Base-by-base conservation (phyloP, 116 monocot genomes). In the Posidonia oceanica region DNA sequence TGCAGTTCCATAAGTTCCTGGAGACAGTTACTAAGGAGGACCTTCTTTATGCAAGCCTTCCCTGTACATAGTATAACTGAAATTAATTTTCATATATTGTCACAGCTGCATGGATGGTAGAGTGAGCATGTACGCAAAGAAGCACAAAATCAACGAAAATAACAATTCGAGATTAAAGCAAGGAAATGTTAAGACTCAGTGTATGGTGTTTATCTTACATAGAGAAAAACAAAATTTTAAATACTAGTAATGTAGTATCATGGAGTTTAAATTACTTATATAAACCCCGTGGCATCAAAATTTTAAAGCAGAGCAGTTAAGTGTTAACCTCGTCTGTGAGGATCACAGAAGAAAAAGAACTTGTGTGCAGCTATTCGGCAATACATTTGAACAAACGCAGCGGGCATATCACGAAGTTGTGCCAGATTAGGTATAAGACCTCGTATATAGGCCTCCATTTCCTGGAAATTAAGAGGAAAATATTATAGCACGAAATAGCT, bases 1-100 rank as follows among this genome's bases (percentile, higher is more conserved):
- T 98, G 98, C 22, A 98, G 81, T 84, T 98, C 98, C 98, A 98
- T 98, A 75, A 98, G 90, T 76, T 98, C 98, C 78, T 98, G 98
- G 37, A 98, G 90, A 77, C 98, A 93, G 67, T 93, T 98, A 77
- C 98, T 98, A 36, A 98, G 93, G 61, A 98, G 73, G 37, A 98
- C 82, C 71, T 98, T 98, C 86, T 98, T 98, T 80, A 98, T 98
- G 86, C 98, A 98, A 74, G 93, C 93, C 73, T 98, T 98, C 55
- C 98, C 98, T 98, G 68, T 64, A 64, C 52, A 71, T 39, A 41
- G 64, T 38, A 37, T 11, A 67, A 29, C 57, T 41, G 2, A 64
- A 55, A 52, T 51, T 54, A 36, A 29, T 29, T 29, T 29, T 29
- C 29, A 29, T 29, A 29, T 29, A 29, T 29, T 29, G 29, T 29